phyloP scores from a whole-genome alignment of 495 filamentous ascomycete species.

The Podospora appendiculata region DNA sequence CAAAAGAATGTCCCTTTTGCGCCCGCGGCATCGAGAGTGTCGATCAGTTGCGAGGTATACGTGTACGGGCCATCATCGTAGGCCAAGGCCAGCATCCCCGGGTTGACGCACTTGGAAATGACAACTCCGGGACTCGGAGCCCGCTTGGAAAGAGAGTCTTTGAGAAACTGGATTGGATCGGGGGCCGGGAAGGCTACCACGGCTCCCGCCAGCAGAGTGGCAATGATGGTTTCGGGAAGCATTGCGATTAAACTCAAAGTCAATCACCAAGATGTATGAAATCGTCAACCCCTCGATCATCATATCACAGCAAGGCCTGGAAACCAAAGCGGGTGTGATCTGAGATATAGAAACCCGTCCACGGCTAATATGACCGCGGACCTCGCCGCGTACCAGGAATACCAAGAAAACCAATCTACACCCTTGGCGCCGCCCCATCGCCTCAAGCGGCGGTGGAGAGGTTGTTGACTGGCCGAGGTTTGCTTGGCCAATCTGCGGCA shows the following conservation, averaged over 20 bases:
- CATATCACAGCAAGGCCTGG: too few relatives aligned
- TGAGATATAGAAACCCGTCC: neutral
- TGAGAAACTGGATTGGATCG: slow-evolving; percentile 26
- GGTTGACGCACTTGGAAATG: slow-evolving; percentile 32
- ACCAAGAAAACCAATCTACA: neutral
- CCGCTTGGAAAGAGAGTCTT: slow-evolving; percentile 12
- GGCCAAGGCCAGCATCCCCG: slow-evolving; percentile 43
- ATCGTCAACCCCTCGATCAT: too few relatives aligned
- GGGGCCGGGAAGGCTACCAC: slow-evolving; percentile 22
- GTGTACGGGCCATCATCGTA: slow-evolving; percentile 70
- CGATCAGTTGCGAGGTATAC: slow-evolving; percentile 58
- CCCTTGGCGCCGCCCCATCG: too few relatives aligned
- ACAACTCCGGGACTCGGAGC: slow-evolving; percentile 29
- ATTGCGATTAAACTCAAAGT: neutral
- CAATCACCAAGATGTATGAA: neutral
- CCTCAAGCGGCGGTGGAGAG: too few relatives aligned
- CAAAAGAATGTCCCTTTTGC: slow-evolving; percentile 53
- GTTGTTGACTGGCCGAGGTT: too few relatives aligned
- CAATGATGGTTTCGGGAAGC: neutral
- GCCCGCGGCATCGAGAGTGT: slow-evolving; percentile 53
- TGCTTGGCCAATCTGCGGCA: too few relatives aligned
- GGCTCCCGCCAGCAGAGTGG: neutral
- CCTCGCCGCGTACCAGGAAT: neutral
- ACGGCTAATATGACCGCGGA: neutral
- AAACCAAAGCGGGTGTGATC: neutral